Conservation (phyloP, 176 grass and related monocot species). For the Aegilops speltoides region DNA sequence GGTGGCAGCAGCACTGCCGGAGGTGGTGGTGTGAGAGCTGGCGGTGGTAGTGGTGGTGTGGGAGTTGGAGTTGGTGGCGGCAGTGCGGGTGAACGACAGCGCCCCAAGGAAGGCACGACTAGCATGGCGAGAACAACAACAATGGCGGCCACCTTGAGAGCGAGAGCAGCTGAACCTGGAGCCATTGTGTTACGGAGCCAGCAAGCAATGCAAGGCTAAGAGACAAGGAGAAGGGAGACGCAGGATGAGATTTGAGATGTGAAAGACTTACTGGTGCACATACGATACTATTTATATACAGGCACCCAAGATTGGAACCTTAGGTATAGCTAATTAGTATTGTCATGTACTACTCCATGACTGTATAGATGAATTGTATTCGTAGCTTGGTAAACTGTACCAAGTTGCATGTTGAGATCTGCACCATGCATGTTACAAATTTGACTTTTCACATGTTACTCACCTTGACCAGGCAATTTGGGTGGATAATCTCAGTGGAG, state of each 20-base stretch:
- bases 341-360: background rate
- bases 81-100: background rate
- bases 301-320: background rate
- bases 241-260: background rate
- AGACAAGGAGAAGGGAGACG: background rate
- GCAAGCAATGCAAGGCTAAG: background rate
- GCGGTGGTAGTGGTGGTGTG: background rate
- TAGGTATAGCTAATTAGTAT: background rate
- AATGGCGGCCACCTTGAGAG: background rate
- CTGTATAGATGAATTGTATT: background rate
- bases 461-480: background rate
- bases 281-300: background rate
- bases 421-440: background rate
- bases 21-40: background rate
- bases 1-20: background rate
- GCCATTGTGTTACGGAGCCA: background rate
- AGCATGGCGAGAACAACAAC: background rate
- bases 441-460: background rate
- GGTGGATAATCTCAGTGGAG: background rate
- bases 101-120: background rate
- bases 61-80: background rate
- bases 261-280: background rate
- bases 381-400: background rate
- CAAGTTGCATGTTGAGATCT: background rate
- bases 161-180: background rate